Percentiles rank a stretch among this genome's conserved stretches.
These are phyloP conservation scores for Psidium friedrichsthalianum DNA, from an alignment of 345 rosid species.

Conservation along the genomic window DNA sequence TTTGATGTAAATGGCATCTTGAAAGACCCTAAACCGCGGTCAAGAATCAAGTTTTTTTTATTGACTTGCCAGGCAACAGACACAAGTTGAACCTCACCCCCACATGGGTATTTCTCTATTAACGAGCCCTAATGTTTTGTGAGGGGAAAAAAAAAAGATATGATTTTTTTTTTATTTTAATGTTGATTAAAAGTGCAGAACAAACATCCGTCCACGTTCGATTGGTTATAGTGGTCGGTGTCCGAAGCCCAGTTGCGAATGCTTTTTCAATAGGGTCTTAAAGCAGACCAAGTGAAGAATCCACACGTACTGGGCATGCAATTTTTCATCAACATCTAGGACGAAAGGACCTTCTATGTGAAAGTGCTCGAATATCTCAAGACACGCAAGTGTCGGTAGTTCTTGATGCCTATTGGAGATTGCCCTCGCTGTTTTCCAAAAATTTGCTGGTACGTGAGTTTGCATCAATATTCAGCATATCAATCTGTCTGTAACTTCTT, in stretches of 20 bases:
- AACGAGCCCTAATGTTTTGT: conserved; percentile 22
- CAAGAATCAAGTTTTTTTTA: neutral
- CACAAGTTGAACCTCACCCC: neutral
- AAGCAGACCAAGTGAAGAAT: conserved; percentile 7
- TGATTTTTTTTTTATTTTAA: neutral
- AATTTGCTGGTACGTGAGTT: neutral
- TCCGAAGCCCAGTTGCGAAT: conserved; percentile 10
- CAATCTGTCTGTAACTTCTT: neutral
- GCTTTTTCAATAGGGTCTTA: neutral
- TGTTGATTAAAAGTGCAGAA: neutral
- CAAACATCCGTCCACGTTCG: conserved; percentile 46
- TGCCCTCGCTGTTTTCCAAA: neutral
- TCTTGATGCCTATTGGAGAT: neutral
- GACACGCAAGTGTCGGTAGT: neutral
- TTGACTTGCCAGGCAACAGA: conserved; percentile 11
- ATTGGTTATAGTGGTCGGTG: conserved; percentile 64
- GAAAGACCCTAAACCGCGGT: neutral
- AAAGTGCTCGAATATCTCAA: neutral
- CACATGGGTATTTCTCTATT: conserved; percentile 36
- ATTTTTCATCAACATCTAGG: neutral
- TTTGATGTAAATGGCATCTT: neutral
- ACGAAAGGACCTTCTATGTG: neutral
- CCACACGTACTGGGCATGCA: conserved; percentile 12
- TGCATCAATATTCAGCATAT: neutral
- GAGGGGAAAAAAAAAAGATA: neutral